A percentile compares a stretch with the other conserved stretches of the same genome.
Conservation (phyloP, 179 eudicot species). For the Vitellaria paradoxa region DNA sequence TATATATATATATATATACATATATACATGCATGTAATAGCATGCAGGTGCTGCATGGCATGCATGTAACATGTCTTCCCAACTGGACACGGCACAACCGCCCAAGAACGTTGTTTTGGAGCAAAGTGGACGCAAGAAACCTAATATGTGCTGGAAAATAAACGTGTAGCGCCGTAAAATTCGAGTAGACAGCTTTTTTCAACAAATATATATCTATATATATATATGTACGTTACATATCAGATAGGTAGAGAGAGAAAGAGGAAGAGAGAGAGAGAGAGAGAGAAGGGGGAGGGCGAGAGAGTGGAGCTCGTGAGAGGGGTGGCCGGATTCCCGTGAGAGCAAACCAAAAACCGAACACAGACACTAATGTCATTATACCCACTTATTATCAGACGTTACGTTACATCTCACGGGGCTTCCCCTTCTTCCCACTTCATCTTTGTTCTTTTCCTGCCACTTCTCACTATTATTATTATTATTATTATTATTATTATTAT, state of each 20-base stretch:
- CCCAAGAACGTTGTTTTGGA: constrained; percentile 5
- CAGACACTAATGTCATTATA: constrained; percentile 13
- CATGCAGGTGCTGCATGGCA: neutral
- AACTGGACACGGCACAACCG: constrained; percentile 18
- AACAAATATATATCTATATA: neutral
- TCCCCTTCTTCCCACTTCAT: constrained; percentile 3
- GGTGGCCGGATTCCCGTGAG: constrained; percentile 35
- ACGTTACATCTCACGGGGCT: constrained; percentile 16
- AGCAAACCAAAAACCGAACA: constrained; percentile 20
- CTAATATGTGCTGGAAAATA: constrained; percentile 17
- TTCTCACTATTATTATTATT: too few relatives aligned
- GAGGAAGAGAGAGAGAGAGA: neutral
- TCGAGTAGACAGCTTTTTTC: neutral
- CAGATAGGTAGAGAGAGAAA: too few relatives aligned
- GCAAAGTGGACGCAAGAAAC: neutral
- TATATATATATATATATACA: too few relatives aligned
- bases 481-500: too few relatives aligned
- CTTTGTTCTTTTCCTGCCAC: neutral
- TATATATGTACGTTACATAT: neutral
- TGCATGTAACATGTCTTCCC: neutral
- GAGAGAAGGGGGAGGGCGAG: constrained; percentile 14
- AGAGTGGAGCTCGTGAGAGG: constrained; percentile 25
- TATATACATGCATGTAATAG: too few relatives aligned
- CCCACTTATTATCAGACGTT: constrained; percentile 2
- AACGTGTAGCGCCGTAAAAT: constrained; percentile 33